Percentiles rank a stretch among this genome's conserved stretches.
Conservation (phyloP, 441 rosid species). For the Euphorbia celastroides region DNA sequence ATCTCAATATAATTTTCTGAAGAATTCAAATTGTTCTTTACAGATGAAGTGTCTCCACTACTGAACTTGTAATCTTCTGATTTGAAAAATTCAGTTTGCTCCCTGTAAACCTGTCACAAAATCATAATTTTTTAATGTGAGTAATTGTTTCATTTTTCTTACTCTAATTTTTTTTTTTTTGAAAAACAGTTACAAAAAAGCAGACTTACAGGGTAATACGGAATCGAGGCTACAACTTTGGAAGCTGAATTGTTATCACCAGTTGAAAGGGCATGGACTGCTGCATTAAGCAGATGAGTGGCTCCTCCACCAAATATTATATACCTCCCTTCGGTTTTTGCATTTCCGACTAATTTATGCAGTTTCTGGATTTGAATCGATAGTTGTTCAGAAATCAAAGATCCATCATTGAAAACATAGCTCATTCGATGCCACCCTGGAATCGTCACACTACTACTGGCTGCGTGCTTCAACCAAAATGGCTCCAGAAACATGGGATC, state of each 20-base stretch:
- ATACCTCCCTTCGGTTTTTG: constrained; percentile 44
- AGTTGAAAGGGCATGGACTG: constrained; percentile 45
- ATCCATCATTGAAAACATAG: constrained; percentile 24
- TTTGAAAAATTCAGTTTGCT: constrained; percentile 27
- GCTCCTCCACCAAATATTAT: constrained; percentile 55
- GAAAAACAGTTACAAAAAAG: too few relatives aligned
- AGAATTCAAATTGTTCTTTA: constrained; percentile 26
- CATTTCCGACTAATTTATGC: constrained; percentile 55
- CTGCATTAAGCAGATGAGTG: constrained; percentile 59
- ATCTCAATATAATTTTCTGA: constrained; percentile 33
- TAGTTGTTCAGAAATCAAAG: constrained; percentile 28
- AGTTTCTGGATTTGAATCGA: constrained; percentile 42
- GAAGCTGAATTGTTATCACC: constrained; percentile 17
- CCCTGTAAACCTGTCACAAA: constrained; percentile 27
- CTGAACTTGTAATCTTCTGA: constrained; percentile 26
- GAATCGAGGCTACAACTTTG: constrained; percentile 33
- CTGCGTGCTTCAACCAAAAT: constrained; percentile 51
- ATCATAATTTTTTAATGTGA: too few relatives aligned
- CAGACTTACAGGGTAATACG: constrained; percentile 31
- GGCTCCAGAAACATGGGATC: constrained; percentile 73
- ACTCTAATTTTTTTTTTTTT: too few relatives aligned
- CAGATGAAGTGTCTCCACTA: constrained; percentile 31
- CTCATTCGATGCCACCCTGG: constrained; percentile 79
- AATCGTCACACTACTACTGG: constrained; percentile 42
- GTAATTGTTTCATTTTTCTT: too few relatives aligned